These are phyloP conservation scores for Astrothelium subdiscretum DNA, from an alignment of 495 filamentous ascomycete genomes.

Conservation along the genomic window DNA sequence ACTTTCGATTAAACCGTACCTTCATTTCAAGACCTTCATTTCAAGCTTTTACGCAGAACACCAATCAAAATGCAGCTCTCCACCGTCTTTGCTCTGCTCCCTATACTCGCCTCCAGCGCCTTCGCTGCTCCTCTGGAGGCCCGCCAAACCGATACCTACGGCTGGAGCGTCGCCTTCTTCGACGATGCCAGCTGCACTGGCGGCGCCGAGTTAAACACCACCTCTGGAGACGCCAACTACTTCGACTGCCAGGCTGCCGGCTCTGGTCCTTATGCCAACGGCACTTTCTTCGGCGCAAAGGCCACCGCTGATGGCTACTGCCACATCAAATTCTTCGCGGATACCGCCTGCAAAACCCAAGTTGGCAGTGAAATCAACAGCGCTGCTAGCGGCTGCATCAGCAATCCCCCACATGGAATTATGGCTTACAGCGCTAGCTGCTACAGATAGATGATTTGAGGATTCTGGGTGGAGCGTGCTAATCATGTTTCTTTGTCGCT, in stretches of 20 bases:
- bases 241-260: background rate
- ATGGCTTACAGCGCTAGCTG: constrained; percentile 1
- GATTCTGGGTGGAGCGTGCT: background rate
- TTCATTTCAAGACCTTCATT: background rate
- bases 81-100: background rate
- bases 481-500: background rate
- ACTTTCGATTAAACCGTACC: too few relatives aligned
- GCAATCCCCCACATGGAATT: background rate
- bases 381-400: background rate
- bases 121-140: background rate
- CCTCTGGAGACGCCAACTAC: background rate
- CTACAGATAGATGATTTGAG: background rate
- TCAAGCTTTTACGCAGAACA: background rate
- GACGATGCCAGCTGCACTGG: background rate
- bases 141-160: background rate
- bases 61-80: background rate
- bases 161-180: background rate
- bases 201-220: background rate
- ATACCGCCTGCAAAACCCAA: background rate
- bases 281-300: background rate
- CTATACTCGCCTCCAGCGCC: background rate
- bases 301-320: background rate
- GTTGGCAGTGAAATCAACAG: background rate
- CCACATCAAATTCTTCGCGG: background rate
- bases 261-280: background rate